These are phyloP conservation scores for Rhynchospora pubera DNA, from an alignment of 176 grass and related monocot genomes.

Conservation along the genomic window DNA sequence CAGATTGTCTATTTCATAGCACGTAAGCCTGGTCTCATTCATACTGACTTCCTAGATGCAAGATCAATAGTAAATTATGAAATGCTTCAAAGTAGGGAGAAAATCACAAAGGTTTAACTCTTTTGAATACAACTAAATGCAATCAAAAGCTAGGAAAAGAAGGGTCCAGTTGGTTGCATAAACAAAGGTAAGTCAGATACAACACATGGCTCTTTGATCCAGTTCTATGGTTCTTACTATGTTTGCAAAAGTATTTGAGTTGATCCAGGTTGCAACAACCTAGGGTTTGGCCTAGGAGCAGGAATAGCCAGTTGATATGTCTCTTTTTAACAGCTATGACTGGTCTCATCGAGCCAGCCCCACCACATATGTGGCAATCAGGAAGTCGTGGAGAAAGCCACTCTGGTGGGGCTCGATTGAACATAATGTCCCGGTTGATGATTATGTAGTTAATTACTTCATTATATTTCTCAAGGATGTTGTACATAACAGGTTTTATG, in stretches of 20 bases:
- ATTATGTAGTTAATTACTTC: constrained; percentile 31
- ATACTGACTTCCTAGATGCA: no score
- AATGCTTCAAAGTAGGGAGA: not conserved
- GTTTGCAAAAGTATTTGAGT: constrained; percentile 73
- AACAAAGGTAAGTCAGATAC: constrained; percentile 38
- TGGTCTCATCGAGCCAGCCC: constrained; percentile 15
- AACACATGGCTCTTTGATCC: constrained; percentile 67
- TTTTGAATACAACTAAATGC: not conserved
- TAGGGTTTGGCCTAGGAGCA: constrained; percentile 53
- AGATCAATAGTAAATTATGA: not conserved
- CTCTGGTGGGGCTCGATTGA: constrained; percentile 37
- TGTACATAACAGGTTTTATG: constrained; percentile 25
- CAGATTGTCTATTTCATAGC: no score
- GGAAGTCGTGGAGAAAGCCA: constrained; percentile 30
- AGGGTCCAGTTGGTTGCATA: constrained; percentile 50
- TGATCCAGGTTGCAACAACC: constrained; percentile 61
- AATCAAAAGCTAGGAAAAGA: constrained; percentile 8
- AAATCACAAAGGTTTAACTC: not conserved
- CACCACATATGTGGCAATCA: constrained; percentile 31
- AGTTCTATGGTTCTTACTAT: constrained; percentile 40
- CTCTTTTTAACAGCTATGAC: constrained; percentile 44
- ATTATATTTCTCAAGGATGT: constrained; percentile 36
- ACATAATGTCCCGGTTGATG: constrained; percentile 30
- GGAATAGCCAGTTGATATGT: constrained; percentile 72
- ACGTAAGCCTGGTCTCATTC: no score